Evolutionary conservation across 805 yeast genomes (phyloP), one percentile per base, ranked within the genome.

Genomic region (Kregervanrija fluxuum): DNA sequence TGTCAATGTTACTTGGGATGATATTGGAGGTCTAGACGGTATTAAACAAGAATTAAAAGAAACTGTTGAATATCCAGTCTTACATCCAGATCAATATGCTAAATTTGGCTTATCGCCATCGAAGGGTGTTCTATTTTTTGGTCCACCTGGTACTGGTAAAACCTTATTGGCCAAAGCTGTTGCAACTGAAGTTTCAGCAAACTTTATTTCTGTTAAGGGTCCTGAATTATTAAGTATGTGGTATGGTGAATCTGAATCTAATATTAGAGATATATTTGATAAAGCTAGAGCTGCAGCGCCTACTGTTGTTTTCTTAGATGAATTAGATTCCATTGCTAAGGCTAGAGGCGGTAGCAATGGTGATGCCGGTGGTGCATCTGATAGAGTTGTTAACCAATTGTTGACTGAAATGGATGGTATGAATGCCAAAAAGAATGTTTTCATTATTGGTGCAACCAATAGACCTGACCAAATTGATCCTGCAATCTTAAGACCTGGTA

Each of bases 71-170:
- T 93, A 93, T 66, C 99, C 99, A 35, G 99, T 93, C 43, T 74
- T 91, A 65, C 98, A 93, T 69, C 98, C 99, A 68, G 99, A 93
- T 62, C 96, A 91, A 75, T 93, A 88, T 71, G 86, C 95, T 68
- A 95, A 93, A 73, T 93, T 93, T 63, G 99, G 99, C 53, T 79
- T 93, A 65, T 82, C 98, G 9, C 99, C 99, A 44, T 82, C 99
- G 35, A 90, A 91, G 71, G 99, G 99, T 73, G 99, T 93, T 54
- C 75, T 93, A 65, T 93, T 93, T 76, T 93, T 85, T 66, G 99
- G 99, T 57, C 99, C 99, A 43, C 99, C 99, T 49, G 99, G 99
- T 85, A 93, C 98, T 49, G 99, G 99, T 89, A 93, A 93, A 73
- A 93, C 99, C 4, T 73, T 93, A 62, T 76, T 93, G 60, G 99